Base-by-base conservation (phyloP, 1,284 basidiomycete species). In the Ganoderma sinense region DNA sequence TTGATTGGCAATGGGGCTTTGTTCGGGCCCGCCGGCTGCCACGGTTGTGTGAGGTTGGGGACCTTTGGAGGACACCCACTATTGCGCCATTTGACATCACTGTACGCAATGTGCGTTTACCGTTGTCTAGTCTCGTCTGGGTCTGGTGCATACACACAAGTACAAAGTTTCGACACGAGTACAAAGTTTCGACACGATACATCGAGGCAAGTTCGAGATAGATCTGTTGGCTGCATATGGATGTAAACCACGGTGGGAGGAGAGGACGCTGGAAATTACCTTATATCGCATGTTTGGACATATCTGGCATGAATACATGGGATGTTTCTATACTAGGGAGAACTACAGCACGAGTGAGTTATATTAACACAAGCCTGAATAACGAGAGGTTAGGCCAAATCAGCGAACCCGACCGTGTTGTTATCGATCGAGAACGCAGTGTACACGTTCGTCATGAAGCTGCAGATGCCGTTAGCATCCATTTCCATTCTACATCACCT, bases 361-460 rank as follows among this genome's bases (percentile, higher is more conserved):
- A 36, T 10, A 36, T 36, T 36, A 36, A 10, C 7, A 36, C 10
- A 36, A 36, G 10, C 6, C 36, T 6, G 36, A 36, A 2, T 36
- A 7, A 36, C 36, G 3, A 36, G 36, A 36, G 36, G 16, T 45
- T 20, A 45, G 18, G 45, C 45, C 45, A 75, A 71, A 4, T 60
- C 56, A n/a, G 78, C 77, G 67, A 78, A 78, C 31, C 78, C 77
- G 58, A 79, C 77, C 36, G 74, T 65, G 63, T 73, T 66, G 26
- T 72, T 55, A 51, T 74, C 76, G 41, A 75, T 70, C 23, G 76
- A 77, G 69, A 78, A 79, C 39, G 69, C 74, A 29, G 75, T 70
- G 68, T 78, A 78, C 23, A 77, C 73, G 65, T 78, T 78, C 69
- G 71, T 72, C 65, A 78, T 74, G 71, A 76, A 76, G 29, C 53